phyloP scores from a whole-genome alignment of 306 rosid species.

The Pterocarpus macrocarpus region DNA sequence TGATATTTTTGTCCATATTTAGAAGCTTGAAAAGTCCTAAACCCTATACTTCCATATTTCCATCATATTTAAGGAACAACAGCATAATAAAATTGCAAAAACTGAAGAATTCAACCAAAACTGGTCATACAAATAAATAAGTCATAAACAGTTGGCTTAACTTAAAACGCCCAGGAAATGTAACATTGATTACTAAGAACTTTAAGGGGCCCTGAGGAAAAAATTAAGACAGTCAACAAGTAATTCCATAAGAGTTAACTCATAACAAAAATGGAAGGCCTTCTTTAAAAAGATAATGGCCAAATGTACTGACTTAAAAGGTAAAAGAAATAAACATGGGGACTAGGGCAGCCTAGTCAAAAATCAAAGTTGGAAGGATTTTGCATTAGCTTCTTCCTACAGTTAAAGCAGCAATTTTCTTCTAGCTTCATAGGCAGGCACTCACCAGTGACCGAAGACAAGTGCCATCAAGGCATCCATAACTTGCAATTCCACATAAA shows the following conservation, averaged over 20 bases:
- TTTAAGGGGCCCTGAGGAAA: slow-evolving; percentile 18
- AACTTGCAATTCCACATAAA: slow-evolving; percentile 13
- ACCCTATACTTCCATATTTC: slow-evolving; percentile 19
- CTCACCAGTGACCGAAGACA: slow-evolving; percentile 10
- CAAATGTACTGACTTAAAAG: background rate
- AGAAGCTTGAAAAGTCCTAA: background rate
- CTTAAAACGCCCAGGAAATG: slow-evolving; percentile 20
- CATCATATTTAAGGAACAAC: slow-evolving; percentile 18
- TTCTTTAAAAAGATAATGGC: slow-evolving; percentile 3
- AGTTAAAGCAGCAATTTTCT: background rate
- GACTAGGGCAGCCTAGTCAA: background rate
- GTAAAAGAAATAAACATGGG: background rate
- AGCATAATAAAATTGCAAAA: slow-evolving; percentile 19
- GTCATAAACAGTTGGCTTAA: background rate
- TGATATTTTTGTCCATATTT: background rate
- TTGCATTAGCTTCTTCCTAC: slow-evolving; percentile 18
- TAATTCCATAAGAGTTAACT: background rate
- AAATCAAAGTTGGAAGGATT: background rate
- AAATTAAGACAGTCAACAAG: slow-evolving; percentile 1
- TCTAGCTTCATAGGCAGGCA: background rate
- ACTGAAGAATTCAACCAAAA: slow-evolving; percentile 1
- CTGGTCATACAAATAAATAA: background rate
- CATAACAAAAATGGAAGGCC: background rate
- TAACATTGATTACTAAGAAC: slow-evolving; percentile 6
- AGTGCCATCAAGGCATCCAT: background rate